Evolutionary conservation across 768 basidiomycete genomes (phyloP).

Genomic region (Mycena latifolia): DNA sequence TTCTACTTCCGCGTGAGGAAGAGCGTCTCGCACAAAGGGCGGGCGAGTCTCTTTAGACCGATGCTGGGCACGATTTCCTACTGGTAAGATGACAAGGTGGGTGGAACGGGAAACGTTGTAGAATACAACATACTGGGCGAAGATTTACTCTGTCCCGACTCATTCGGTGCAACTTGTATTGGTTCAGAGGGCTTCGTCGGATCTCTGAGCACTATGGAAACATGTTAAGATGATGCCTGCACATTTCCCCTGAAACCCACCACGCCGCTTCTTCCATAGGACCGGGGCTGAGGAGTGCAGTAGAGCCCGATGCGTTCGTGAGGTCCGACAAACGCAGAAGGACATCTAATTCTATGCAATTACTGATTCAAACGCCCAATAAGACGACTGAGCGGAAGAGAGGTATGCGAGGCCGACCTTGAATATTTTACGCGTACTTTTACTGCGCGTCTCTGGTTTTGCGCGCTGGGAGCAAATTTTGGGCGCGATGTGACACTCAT

Average conservation of each 20-base stretch:
- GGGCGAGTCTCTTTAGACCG: background rate
- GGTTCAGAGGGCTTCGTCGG: slow-evolving; percentile 2
- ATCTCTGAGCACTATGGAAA: background rate
- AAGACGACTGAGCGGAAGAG: background rate
- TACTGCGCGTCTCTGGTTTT: background rate
- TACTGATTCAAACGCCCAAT: background rate
- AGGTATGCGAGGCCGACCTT: background rate
- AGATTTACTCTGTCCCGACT: background rate
- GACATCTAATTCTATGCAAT: slow-evolving; percentile 18
- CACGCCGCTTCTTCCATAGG: background rate
- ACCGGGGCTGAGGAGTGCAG: slow-evolving; percentile 25
- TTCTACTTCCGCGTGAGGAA: slow-evolving; percentile 10
- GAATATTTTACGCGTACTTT: background rate
- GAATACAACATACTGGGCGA: background rate
- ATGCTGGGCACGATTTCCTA: background rate
- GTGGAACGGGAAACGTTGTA: background rate
- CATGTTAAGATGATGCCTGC: background rate
- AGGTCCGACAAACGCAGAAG: background rate
- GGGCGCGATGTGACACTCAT: too few species aligned
- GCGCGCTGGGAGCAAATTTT: too few species aligned
- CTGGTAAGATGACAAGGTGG: background rate
- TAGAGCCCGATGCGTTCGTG: slow-evolving; percentile 6
- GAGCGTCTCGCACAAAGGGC: slow-evolving; percentile 22
- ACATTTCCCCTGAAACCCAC: background rate
- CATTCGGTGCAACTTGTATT: slow-evolving; percentile 6